A percentile compares a stretch with the other conserved stretches of the same genome.
These are phyloP conservation scores for Osmanthus fragrans DNA, from an alignment of 257 asterid species.

Conservation along the genomic window DNA sequence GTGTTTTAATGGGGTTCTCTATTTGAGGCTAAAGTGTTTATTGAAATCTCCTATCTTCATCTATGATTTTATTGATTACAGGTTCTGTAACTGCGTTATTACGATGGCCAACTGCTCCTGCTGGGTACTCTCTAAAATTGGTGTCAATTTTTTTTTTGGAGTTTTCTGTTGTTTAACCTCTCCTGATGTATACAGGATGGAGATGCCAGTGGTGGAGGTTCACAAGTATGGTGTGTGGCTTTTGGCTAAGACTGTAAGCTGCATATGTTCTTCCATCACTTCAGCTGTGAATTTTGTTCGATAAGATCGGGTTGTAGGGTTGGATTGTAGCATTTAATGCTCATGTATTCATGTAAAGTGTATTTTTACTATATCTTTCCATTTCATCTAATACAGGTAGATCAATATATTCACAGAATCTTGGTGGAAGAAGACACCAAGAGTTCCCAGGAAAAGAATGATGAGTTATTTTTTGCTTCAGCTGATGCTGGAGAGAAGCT, in stretches of 20 bases:
- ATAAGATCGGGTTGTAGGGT: slow-evolving; percentile 5
- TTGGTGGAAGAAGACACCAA: slow-evolving; percentile 85
- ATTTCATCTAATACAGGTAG: slow-evolving; percentile 55
- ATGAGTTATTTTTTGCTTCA: slow-evolving; percentile 58
- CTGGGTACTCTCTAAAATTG: slow-evolving; percentile 56
- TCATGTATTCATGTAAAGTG: background rate
- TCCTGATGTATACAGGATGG: slow-evolving; percentile 65
- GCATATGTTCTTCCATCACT: slow-evolving; percentile 13
- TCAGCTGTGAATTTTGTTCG: slow-evolving; percentile 4
- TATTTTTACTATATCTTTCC: slow-evolving; percentile 15
- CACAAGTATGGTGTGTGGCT: slow-evolving; percentile 87
- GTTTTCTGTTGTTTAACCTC: slow-evolving; percentile 28
- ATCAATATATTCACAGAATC: slow-evolving; percentile 84
- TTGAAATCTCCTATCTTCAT: background rate
- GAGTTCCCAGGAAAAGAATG: slow-evolving; percentile 47
- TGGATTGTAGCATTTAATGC: slow-evolving; percentile 6
- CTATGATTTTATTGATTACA: slow-evolving; percentile 33
- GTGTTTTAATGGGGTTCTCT: slow-evolving; percentile 31
- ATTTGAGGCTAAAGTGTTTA: background rate
- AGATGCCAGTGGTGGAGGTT: slow-evolving; percentile 95
- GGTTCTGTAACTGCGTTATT: slow-evolving; percentile 85
- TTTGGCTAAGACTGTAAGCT: slow-evolving; percentile 73
- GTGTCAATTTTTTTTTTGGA: slow-evolving; percentile 7
- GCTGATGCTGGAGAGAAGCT: slow-evolving; percentile 53
- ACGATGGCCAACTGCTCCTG: slow-evolving; percentile 99